phyloP scores from a whole-genome alignment of 345 rosid genomes.

The Gynandropsis gynandra region DNA sequence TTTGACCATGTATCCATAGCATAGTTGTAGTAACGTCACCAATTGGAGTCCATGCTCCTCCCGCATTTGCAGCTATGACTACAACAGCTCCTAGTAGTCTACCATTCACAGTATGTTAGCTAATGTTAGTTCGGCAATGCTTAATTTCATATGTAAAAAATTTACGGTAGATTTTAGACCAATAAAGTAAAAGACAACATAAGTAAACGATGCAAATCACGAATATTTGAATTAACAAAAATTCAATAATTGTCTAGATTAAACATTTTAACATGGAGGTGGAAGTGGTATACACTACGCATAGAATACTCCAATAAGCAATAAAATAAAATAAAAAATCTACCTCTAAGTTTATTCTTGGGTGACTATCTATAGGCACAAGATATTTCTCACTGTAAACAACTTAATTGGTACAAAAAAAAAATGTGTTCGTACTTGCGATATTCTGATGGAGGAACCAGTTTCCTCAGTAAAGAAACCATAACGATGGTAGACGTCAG shows the following conservation, averaged over 20 bases:
- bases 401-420: neutral
- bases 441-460: constrained; percentile 82
- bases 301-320: neutral
- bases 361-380: constrained; percentile 3
- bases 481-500: constrained; percentile 91
- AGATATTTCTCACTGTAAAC: neutral
- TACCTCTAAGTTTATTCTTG: neutral
- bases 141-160: neutral
- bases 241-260: too few relatives aligned
- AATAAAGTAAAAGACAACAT: too few relatives aligned
- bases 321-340: neutral
- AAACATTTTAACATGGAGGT: neutral
- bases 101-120: constrained; percentile 19
- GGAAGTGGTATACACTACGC: neutral
- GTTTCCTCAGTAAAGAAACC: constrained; percentile 89
- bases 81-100: constrained; percentile 95
- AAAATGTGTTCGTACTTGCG: constrained; percentile 61
- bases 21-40: constrained; percentile 98
- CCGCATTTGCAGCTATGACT: constrained; percentile 96
- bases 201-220: too few relatives aligned
- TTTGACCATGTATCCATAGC: constrained; percentile 98
- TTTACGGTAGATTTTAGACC: too few relatives aligned
- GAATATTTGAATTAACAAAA: too few relatives aligned
- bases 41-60: constrained; percentile 99
- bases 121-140: neutral